A percentile compares a stretch with the other conserved stretches of the same genome.
Conservation (phyloP, 2,329 filamentous ascomycete genomes). For the Teratosphaeria epicoccoides region DNA sequence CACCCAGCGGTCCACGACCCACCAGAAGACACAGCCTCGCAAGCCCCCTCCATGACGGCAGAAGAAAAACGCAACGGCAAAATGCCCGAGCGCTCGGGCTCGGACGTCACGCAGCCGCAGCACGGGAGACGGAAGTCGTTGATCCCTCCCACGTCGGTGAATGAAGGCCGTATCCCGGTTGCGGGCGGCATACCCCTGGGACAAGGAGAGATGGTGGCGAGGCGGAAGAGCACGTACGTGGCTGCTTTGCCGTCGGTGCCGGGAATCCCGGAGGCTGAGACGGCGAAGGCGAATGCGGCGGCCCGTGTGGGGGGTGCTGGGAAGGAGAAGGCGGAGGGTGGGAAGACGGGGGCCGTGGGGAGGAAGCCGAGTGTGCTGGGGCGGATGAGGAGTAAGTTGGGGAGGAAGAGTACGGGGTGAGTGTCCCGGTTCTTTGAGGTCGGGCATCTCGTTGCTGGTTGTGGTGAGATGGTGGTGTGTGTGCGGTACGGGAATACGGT, state of each 20-base stretch:
- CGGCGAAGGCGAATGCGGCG: background rate
- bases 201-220: background rate
- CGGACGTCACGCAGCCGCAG: background rate
- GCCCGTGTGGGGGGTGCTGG: background rate
- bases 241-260: background rate
- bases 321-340: background rate
- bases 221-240: background rate
- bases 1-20: background rate
- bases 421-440: no score
- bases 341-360: background rate
- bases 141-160: background rate
- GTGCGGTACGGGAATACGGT: no score
- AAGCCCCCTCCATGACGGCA: background rate
- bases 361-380: background rate
- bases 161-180: background rate
- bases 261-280: background rate
- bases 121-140: background rate
- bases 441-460: no score
- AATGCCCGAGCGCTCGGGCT: background rate
- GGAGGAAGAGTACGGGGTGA: background rate
- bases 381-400: background rate
- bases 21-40: background rate
- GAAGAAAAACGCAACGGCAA: background rate
- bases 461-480: no score
- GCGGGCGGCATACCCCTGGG: background rate